Evolutionary conservation across 1,139 yeast genomes (phyloP), one percentile per base, ranked within the genome.

Genomic region (Kluyveromyces sp.): DNA sequence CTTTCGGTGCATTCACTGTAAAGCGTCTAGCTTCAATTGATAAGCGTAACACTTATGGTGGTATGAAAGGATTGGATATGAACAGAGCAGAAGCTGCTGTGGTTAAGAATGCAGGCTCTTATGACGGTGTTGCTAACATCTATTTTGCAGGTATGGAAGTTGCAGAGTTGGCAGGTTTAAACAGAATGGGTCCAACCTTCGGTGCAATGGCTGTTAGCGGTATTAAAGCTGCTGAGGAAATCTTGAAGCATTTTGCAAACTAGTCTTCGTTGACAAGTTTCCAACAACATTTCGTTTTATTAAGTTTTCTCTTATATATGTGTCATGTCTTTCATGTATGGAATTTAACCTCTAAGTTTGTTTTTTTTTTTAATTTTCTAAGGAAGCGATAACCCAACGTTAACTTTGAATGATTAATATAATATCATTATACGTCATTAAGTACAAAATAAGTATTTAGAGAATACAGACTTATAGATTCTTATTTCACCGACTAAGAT

Each of bases 171-270:
- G 87, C 81, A 57, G 89, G 89, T 37, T 75, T 79, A 54, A 81
- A 82, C 73, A 77, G 92, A 67, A 83, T 83, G 90, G 90, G 92
- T 21, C 90, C 92, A 45, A 83, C 90, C 33, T 83, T 83, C 55
- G 90, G 89, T 49, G 90, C 89, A 43, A 83, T 83, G 90, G 83
- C 79, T 37, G 75, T 81, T 50, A 78, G 85, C 33, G 89, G 89
- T 55, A 82, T 81, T 55, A 81, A 81, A 67, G 89, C 89, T 41
- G 89, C 88, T 28, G 86, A 82, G 59, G 66, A 62, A 42, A 63
- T 63, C 53, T 53, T 63, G 56, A 33, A 33, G 34, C 34, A 33
- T 10, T 33, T 33, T 10, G 34, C 34, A 15, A 15, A 15, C 21
- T 15, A 15, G 21, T 15, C 21, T 15, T 15, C 21, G 21, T 15